phyloP scores from a whole-genome alignment of 140 eudicot genomes.

The Flaveria floridana region DNA sequence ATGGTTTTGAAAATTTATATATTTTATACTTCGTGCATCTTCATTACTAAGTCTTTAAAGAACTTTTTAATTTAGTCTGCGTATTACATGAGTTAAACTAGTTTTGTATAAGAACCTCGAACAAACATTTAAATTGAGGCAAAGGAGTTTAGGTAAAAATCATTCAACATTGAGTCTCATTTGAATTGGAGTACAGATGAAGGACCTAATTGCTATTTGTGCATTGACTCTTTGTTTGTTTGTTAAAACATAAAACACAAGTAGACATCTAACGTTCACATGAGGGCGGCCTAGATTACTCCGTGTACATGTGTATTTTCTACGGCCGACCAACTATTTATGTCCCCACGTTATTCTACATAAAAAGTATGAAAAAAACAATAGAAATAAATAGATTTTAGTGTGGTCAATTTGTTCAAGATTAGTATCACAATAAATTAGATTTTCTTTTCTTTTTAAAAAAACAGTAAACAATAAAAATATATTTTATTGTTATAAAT shows the following conservation, averaged over 20 bases:
- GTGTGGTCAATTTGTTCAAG: neutral
- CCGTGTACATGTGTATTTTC: neutral
- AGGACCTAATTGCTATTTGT: neutral
- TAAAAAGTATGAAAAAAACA: neutral
- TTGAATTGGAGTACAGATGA: neutral
- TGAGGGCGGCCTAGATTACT: neutral
- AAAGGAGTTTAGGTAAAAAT: neutral
- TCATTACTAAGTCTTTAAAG: too few relatives aligned
- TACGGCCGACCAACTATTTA: constrained; percentile 11
- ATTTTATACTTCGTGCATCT: too few relatives aligned
- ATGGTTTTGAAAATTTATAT: too few relatives aligned
- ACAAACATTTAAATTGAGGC: neutral
- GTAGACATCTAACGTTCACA: neutral
- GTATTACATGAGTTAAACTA: too few relatives aligned
- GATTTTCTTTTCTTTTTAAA: too few relatives aligned
- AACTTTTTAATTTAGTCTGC: too few relatives aligned
- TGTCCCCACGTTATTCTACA: neutral
- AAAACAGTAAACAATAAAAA: neutral
- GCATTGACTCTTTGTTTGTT: constrained; percentile 1
- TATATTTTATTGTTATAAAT: too few relatives aligned
- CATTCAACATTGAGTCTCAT: constrained; percentile 3
- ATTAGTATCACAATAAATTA: neutral
- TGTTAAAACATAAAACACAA: constrained; percentile 21
- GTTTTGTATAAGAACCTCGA: neutral
- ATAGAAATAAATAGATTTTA: neutral